Evolutionary conservation across 164 flowering plant species (phyloP).

Genomic region (Chimonanthus salicifolius): DNA sequence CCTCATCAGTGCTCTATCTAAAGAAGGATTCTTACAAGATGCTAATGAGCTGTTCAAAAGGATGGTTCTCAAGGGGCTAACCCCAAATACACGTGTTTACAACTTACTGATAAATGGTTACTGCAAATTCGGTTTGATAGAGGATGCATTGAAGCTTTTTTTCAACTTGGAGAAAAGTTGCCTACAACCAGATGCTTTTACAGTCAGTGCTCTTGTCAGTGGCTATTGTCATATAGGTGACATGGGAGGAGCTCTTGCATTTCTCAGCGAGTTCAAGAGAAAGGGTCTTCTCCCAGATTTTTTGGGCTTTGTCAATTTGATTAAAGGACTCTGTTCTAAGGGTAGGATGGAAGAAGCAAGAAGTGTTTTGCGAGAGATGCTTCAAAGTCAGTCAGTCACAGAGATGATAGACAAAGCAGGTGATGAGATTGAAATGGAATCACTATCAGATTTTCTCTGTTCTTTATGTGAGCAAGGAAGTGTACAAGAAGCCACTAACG

Average conservation of each 20-base stretch:
- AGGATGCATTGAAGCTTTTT: constrained; percentile 55
- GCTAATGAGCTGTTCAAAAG: constrained; percentile 55
- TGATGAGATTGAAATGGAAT: constrained; percentile 43
- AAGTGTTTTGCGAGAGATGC: constrained; percentile 74
- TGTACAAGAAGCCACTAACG: constrained; percentile 50
- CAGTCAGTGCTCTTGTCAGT: constrained; percentile 58
- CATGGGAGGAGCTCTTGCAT: constrained; percentile 67
- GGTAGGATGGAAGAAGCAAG: constrained; percentile 95
- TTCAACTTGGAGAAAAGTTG: constrained; percentile 32
- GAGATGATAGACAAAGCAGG: constrained; percentile 48
- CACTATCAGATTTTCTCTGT: constrained; percentile 39
- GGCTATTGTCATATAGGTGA: constrained; percentile 61
- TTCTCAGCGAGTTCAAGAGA: constrained; percentile 43
- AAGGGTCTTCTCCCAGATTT: constrained; percentile 64
- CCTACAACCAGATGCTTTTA: constrained; percentile 56
- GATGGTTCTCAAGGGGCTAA: constrained; percentile 53
- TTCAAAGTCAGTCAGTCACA: constrained; percentile 40
- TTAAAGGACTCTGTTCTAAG: constrained; percentile 65
- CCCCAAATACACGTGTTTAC: constrained; percentile 52
- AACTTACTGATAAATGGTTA: constrained; percentile 68
- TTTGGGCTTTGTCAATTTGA: constrained; percentile 63
- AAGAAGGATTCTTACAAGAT: constrained; percentile 63
- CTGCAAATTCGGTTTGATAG: constrained; percentile 51
- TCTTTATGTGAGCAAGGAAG: constrained; percentile 66
- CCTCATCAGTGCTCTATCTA: constrained; percentile 55